These are phyloP conservation scores for Dryas drummondii DNA, from an alignment of 306 rosid species.

Conservation along the genomic window DNA sequence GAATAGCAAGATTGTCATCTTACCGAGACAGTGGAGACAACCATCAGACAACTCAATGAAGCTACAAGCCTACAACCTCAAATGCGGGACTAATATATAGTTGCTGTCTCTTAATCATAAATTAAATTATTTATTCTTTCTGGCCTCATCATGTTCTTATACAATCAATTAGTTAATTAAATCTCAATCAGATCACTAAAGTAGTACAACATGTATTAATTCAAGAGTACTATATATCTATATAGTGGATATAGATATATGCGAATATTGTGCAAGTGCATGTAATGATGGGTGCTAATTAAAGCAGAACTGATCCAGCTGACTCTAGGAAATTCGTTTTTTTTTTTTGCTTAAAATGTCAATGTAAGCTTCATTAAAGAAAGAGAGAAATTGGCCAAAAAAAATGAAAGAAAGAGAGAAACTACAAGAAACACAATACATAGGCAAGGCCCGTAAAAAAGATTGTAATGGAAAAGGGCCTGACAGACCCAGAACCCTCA, in stretches of 20 bases:
- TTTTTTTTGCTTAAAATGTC: no score
- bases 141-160: not conserved
- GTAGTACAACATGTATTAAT: not conserved
- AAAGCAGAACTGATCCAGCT: not conserved
- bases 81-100: not conserved
- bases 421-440: no score
- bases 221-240: no score
- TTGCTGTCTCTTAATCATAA: not conserved
- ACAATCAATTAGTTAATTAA: no score
- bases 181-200: not conserved
- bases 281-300: conserved; percentile 1
- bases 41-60: conserved; percentile 3
- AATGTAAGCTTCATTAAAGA: no score
- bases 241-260: not conserved
- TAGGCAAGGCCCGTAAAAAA: no score
- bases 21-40: conserved; percentile 8
- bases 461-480: no score
- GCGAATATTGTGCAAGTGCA: not conserved
- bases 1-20: not conserved
- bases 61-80: conserved; percentile 15
- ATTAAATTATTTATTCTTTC: not conserved
- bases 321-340: no score
- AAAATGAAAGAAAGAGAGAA: no score
- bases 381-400: no score
- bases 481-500: no score